phyloP scores from a whole-genome alignment of 805 yeast genomes.

The Hanseniaspora thailandica region DNA sequence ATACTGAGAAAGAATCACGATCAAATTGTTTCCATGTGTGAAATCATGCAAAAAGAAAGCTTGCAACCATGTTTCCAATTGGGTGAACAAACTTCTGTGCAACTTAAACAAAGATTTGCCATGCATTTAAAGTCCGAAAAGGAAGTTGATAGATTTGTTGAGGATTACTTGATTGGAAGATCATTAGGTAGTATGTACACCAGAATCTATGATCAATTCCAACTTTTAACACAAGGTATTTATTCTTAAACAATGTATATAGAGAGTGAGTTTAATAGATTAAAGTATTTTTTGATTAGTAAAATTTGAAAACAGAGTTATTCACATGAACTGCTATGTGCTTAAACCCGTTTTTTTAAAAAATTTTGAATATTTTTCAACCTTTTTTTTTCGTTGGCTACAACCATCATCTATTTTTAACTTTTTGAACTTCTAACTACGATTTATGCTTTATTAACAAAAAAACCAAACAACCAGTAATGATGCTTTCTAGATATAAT shows the following conservation, averaged over 20 bases:
- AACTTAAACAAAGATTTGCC: conserved; percentile 72
- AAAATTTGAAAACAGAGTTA: too few relatives aligned
- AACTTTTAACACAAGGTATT: conserved; percentile 87
- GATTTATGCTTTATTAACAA: too few relatives aligned
- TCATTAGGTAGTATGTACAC: conserved; percentile 84
- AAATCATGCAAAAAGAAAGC: conserved; percentile 87
- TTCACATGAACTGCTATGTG: too few relatives aligned
- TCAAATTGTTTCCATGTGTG: conserved; percentile 70
- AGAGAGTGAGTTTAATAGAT: neutral
- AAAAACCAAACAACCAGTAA: too few relatives aligned
- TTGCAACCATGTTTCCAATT: conserved; percentile 81
- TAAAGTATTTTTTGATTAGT: neutral
- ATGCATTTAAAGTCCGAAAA: conserved; percentile 54
- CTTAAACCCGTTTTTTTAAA: too few relatives aligned
- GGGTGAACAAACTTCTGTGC: conserved; percentile 71
- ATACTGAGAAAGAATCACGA: conserved; percentile 63
- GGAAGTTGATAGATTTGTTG: conserved; percentile 71
- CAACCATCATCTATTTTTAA: too few relatives aligned
- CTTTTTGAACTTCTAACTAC: too few relatives aligned
- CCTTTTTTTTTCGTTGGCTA: too few relatives aligned
- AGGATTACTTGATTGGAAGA: conserved; percentile 58
- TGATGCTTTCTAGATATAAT: neutral
- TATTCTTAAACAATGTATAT: conserved; percentile 37
- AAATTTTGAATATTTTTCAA: too few relatives aligned
- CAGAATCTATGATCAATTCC: conserved; percentile 87